phyloP scores from a whole-genome alignment of 225 moss, liverwort and hornwort species.

The Ulota crispa region DNA sequence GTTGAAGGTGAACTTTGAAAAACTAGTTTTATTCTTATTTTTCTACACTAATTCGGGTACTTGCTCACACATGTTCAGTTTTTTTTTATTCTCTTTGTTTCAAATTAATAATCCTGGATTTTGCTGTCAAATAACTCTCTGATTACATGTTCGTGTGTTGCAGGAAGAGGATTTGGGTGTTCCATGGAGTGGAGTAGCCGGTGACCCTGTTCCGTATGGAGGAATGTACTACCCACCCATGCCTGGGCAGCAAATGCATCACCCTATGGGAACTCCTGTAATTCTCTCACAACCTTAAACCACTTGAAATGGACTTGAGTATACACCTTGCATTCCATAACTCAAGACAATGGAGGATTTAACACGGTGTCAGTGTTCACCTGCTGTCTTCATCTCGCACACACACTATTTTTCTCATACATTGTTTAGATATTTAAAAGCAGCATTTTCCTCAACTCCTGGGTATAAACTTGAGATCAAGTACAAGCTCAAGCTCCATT shows the following conservation, averaged over 20 bases:
- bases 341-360: neutral
- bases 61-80: neutral
- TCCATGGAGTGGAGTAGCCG: slow-evolving; percentile 79
- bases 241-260: slow-evolving; percentile 75
- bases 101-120: no score
- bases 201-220: slow-evolving; percentile 80
- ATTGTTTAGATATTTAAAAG: neutral
- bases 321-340: neutral
- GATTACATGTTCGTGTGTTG: neutral
- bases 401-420: neutral
- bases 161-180: slow-evolving; percentile 95
- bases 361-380: neutral
- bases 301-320: neutral
- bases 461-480: neutral
- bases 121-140: neutral
- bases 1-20: slow-evolving; percentile 61
- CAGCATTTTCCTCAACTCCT: neutral
- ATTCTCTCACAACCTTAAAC: slow-evolving; percentile 9
- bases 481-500: neutral
- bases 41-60: neutral
- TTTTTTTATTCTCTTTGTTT: no score
- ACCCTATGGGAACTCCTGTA: slow-evolving; percentile 77
- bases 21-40: neutral
- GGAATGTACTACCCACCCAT: slow-evolving; percentile 81
- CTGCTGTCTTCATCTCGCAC: neutral